phyloP scores from a whole-genome alignment of 345 rosid species.

The Aquilaria malaccensis region DNA sequence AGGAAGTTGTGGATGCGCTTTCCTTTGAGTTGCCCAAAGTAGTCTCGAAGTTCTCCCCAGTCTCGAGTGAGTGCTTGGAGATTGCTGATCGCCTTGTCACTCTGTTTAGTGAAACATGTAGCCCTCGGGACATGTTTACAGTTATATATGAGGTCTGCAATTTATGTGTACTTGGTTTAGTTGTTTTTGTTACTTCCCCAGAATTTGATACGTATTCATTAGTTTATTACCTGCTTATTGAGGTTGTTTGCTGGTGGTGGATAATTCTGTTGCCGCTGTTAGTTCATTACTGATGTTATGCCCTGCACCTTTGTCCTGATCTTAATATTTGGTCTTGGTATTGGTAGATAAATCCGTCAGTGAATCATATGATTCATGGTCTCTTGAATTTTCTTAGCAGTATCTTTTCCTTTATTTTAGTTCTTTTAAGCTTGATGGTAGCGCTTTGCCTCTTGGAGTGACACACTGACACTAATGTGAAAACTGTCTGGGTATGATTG shows the following conservation, averaged over 20 bases:
- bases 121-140: slow-evolving; percentile 81
- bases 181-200: background rate
- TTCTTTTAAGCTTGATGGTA: too few species aligned
- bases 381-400: too few species aligned
- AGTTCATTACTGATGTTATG: background rate
- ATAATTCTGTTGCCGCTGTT: background rate
- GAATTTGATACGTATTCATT: background rate
- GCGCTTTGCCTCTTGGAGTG: too few species aligned
- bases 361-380: too few species aligned
- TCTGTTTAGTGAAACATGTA: slow-evolving; percentile 43
- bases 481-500: slow-evolving; percentile 15
- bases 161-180: background rate
- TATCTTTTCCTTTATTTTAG: too few species aligned
- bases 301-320: background rate
- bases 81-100: slow-evolving; percentile 41
- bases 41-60: slow-evolving; percentile 48
- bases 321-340: too few species aligned
- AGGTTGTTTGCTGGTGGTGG: too few species aligned
- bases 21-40: slow-evolving; percentile 74
- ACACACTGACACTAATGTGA: too few species aligned
- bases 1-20: slow-evolving; percentile 59
- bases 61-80: slow-evolving; percentile 41
- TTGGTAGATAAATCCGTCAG: too few species aligned
- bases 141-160: slow-evolving; percentile 71
- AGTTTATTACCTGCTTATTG: background rate